Percentiles rank a stretch among this genome's conserved stretches.
Evolutionary conservation across 2,329 filamentous ascomycete genomes (phyloP).

Genomic region (Venturia aucupariae): DNA sequence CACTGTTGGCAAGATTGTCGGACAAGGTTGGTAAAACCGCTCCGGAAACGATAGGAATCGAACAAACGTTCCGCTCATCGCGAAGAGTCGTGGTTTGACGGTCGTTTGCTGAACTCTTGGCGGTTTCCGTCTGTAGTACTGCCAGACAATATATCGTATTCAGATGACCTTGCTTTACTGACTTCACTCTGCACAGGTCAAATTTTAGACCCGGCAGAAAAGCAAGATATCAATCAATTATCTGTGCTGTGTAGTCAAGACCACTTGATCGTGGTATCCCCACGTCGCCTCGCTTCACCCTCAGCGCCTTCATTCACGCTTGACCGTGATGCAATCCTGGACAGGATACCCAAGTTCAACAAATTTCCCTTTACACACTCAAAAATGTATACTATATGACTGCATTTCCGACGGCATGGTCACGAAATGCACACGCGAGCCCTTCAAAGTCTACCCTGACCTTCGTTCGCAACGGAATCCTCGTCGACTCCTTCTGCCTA

Average conservation of each 20-base stretch:
- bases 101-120: background rate
- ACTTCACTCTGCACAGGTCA: too few species aligned
- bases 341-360: too few species aligned
- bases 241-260: background rate
- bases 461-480: constrained; percentile 22
- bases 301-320: background rate
- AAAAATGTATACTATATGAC: constrained; percentile 29
- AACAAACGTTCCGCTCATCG: background rate
- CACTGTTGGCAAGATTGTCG: background rate
- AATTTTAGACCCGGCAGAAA: background rate
- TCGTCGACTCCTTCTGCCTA: constrained; percentile 29
- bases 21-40: background rate
- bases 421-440: constrained; percentile 23
- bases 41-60: background rate
- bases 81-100: background rate
- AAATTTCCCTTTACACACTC: background rate
- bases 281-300: background rate
- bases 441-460: constrained; percentile 20
- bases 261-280: too few species aligned
- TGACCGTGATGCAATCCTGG: background rate
- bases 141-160: background rate
- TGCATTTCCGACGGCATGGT: constrained; percentile 30
- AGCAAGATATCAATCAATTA: background rate
- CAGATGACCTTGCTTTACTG: too few species aligned
- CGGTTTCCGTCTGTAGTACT: constrained; percentile 22